phyloP scores from a whole-genome alignment of 2,329 filamentous ascomycete genomes.

The Aschersonia sp. region DNA sequence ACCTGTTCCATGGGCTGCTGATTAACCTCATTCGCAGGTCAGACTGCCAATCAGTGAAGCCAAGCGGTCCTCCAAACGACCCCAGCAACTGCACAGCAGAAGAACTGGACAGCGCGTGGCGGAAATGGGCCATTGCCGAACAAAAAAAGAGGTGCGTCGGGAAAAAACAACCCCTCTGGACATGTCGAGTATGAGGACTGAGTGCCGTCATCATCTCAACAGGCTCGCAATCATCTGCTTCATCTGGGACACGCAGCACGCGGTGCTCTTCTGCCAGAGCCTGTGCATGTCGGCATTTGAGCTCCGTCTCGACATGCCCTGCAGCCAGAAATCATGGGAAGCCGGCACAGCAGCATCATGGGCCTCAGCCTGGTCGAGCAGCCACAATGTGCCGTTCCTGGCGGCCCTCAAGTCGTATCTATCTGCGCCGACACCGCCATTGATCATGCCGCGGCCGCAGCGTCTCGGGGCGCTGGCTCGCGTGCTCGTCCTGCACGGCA shows the following conservation, averaged over 20 bases:
- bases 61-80: slow-evolving; percentile 8
- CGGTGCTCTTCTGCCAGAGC: slow-evolving; percentile 50
- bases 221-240: slow-evolving; percentile 45
- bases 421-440: slow-evolving; percentile 18
- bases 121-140: slow-evolving; percentile 37
- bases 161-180: not conserved
- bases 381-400: slow-evolving; percentile 25
- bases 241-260: slow-evolving; percentile 53
- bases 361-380: slow-evolving; percentile 21
- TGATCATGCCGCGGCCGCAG: slow-evolving; percentile 14
- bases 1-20: slow-evolving; percentile 30
- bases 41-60: slow-evolving; percentile 19
- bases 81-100: slow-evolving; percentile 15
- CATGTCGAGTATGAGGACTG: not conserved
- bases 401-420: slow-evolving; percentile 42
- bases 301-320: slow-evolving; percentile 40
- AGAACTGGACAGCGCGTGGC: slow-evolving; percentile 32
- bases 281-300: slow-evolving; percentile 54
- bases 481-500: slow-evolving; percentile 40
- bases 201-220: not conserved
- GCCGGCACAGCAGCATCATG: slow-evolving; percentile 36
- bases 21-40: slow-evolving; percentile 23
- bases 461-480: slow-evolving; percentile 36
- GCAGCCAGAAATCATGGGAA: slow-evolving; percentile 40
- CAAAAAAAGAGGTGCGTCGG: slow-evolving; percentile 36